A percentile compares a stretch with the other conserved stretches of the same genome.
These are phyloP conservation scores for Botryotinia convoluta DNA, from an alignment of 2,329 filamentous ascomycete genomes.

Conservation along the genomic window DNA sequence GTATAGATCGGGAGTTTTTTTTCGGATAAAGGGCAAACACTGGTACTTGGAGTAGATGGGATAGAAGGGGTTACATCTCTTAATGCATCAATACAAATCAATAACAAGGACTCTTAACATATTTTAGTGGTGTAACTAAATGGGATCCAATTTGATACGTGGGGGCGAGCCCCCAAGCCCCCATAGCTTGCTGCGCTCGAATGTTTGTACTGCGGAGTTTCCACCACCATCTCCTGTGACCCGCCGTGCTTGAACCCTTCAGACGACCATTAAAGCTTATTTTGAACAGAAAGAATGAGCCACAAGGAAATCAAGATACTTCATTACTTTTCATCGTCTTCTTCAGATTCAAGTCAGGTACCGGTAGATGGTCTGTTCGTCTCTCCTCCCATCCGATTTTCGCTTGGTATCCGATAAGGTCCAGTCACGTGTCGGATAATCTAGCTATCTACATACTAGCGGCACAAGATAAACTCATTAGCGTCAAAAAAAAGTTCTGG, in stretches of 20 bases:
- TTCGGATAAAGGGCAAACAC: neutral
- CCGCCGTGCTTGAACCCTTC: neutral
- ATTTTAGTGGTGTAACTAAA: neutral
- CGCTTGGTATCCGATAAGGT: neutral
- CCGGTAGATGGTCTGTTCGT: neutral
- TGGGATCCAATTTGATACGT: neutral
- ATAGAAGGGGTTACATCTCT: neutral
- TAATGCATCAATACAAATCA: neutral
- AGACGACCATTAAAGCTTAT: neutral
- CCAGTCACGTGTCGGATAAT: accelerated
- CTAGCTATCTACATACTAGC: neutral
- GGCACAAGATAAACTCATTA: neutral
- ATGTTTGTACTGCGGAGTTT: neutral
- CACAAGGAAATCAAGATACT: neutral
- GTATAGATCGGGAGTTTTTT: slow-evolving; percentile 6
- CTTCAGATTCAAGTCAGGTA: neutral
- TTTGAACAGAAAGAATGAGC: neutral
- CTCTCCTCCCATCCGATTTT: neutral
- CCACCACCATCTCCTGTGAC: neutral
- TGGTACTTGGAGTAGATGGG: neutral
- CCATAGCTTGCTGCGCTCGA: neutral
- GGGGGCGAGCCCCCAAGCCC: neutral
- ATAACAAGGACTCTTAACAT: neutral
- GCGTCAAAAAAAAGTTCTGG: slow-evolving; percentile 12
- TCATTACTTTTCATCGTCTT: neutral